Percentiles rank a stretch among this genome's conserved stretches.
phyloP scores from a whole-genome alignment of 148 eudicot species.

The Rhododendron vialii region DNA sequence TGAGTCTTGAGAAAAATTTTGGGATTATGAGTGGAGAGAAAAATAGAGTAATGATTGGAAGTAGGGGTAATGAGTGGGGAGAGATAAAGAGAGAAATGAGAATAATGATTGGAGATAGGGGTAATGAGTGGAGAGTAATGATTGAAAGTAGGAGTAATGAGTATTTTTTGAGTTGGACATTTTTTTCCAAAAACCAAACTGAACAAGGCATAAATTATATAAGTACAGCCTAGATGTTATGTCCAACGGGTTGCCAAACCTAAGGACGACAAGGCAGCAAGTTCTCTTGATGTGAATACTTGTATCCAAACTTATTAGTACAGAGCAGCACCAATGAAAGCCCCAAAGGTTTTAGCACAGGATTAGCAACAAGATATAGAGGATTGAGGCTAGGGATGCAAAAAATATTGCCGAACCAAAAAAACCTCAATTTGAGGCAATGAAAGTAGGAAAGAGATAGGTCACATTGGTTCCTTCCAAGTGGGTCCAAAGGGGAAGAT shows the following conservation, averaged over 20 bases:
- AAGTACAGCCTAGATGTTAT: too few species aligned
- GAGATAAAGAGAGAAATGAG: too few species aligned
- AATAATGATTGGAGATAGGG: too few species aligned
- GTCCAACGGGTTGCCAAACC: not conserved
- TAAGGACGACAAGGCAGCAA: not conserved
- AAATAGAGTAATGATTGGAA: too few species aligned
- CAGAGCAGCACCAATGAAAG: not conserved
- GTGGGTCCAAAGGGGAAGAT: not conserved
- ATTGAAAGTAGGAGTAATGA: too few species aligned
- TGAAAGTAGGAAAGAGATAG: not conserved
- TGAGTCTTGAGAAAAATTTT: too few species aligned
- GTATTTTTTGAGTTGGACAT: too few species aligned
- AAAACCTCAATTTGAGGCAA: not conserved
- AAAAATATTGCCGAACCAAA: not conserved
- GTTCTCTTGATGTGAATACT: not conserved
- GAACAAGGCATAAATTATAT: too few species aligned
- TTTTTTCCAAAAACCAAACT: too few species aligned
- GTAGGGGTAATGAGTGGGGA: too few species aligned
- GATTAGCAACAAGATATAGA: not conserved
- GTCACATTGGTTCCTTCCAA: not conserved
- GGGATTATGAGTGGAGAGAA: too few species aligned
- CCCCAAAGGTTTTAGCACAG: not conserved
- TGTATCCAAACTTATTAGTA: not conserved
- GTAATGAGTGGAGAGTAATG: too few species aligned
- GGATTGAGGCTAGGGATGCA: not conserved